These are phyloP conservation scores for Lentinula raphanica DNA, from an alignment of 768 basidiomycete species.

Conservation along the genomic window DNA sequence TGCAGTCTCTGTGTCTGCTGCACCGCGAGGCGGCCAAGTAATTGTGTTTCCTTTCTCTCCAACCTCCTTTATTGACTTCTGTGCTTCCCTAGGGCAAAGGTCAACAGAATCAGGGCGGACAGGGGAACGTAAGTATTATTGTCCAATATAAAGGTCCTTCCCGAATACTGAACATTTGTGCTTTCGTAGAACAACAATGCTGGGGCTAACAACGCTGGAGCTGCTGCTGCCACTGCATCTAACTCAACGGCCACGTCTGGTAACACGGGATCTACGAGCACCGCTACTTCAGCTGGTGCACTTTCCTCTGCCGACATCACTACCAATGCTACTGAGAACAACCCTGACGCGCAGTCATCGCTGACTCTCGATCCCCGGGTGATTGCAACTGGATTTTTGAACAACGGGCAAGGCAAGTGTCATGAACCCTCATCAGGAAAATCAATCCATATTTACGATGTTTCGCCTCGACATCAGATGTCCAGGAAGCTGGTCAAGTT, in stretches of 20 bases:
- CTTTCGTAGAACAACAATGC: background rate
- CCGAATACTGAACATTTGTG: background rate
- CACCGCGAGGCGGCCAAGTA: slow-evolving; percentile 1
- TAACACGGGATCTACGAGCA: background rate
- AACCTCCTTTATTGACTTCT: slow-evolving; percentile 2
- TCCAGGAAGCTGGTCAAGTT: slow-evolving; percentile 34
- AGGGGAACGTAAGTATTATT: background rate
- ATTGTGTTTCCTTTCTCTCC: background rate
- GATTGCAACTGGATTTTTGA: slow-evolving; percentile 44
- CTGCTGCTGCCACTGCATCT: background rate
- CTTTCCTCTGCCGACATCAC: background rate
- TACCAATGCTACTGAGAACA: slow-evolving; percentile 2
- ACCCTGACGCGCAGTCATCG: slow-evolving; percentile 3
- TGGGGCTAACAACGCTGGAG: background rate
- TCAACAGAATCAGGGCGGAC: background rate
- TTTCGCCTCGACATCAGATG: background rate
- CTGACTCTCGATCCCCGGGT: slow-evolving; percentile 43
- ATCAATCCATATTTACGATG: background rate
- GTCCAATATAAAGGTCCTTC: too few relatives aligned
- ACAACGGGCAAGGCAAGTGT: slow-evolving; percentile 38
- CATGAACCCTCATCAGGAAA: background rate
- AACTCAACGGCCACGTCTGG: background rate
- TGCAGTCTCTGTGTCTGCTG: slow-evolving; percentile 18
- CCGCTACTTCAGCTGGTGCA: background rate
- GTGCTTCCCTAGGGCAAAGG: slow-evolving; percentile 5